Evolutionary conservation across 495 filamentous ascomycete genomes (phyloP), one percentile per base, ranked within the genome.

Genomic region (Penicillium paxilli): DNA sequence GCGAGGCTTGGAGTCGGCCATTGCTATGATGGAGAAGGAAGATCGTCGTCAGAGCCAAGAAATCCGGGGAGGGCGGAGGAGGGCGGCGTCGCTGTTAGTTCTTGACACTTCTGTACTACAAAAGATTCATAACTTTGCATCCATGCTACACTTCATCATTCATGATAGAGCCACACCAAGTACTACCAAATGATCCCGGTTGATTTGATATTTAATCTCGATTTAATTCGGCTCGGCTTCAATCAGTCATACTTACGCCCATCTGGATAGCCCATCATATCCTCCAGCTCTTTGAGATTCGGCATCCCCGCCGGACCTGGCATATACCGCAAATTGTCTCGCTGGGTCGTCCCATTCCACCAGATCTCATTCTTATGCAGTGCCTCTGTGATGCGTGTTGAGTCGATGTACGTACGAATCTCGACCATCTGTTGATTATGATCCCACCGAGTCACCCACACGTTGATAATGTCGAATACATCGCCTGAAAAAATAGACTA

Each of bases 281-380:
- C 40, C 52, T 68, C 65, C 30, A 72, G 23, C 45, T 61, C 55
- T 35, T 64, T 54, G n/a, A 70, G 35, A 53, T 70, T 62, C 7
- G 70, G 68, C 70, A 71, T 71, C 2, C 68, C 68, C 16, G 64
- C 61, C n/a, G 68, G 70, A 1, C 70, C 70, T 2, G 70, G 70
- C 64, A 69, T 69, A 44, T 69, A 73, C 40, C 57, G 57, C 35
- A 59, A 24, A 44, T 73, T 71, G 9, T 71, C 65, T 1, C 66
- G 57, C 20, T 48, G 38, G 2, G 59, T 68, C 17, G 66, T 70
- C 3, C 60, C 64, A 52, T 73, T 73, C 66, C 62, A 68, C 70
- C 70, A 72, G 19, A 70, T 53, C 53, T 72, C 69, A 21, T 72
- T 72, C 55, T 72, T 69, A 19, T 64, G 55, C 35, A 73, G 52